Evolutionary conservation across 257 asterid species (phyloP), one percentile per base, ranked within the genome.

Genomic region (Przewalskia tangutica): DNA sequence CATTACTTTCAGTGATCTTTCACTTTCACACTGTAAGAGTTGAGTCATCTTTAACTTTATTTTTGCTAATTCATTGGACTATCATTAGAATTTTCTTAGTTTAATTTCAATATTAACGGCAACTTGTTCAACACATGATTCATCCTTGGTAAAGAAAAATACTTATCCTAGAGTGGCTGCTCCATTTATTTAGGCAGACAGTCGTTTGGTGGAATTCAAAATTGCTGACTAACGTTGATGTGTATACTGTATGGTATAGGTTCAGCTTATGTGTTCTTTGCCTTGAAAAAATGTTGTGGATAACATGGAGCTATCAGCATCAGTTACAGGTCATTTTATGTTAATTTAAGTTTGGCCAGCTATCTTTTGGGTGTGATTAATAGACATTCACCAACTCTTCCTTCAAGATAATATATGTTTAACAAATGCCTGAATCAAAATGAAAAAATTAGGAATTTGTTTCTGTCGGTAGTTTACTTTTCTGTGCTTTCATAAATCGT

Each of bases 71-170:
- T 50, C 46, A 17, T 65, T 56, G 2, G n/a, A 65, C 71, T 10
- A 8, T 2, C 8, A 75, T 0, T 20, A 48, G 17, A 18, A 44
- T 71, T 55, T 66, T 55, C 58, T 68, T 16, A 62, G 8, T 44
- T 20, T 14, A 58, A 18, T 85, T 83, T 85, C 88, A 80, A 83
- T 46, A 62, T 73, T 62, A 81, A 80, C 77, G 82, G 86, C 85
- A 50, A 20, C 59, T 20, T 2, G 1, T 70, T 71, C 40, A 71
- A 73, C 60, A 17, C 44, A 73, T 50, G 79, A 73, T 13, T 73
- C 62, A 13, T 50, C 58, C 23, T 50, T 12, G 23, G 42, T 23
- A 50, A 6, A 75, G 20, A 20, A 13, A 48, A 73, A 20, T 51
- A 73, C 40, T 73, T 12, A 6, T 62, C 40, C 40, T 62, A 4